Percentiles rank a stretch among this genome's conserved stretches.
Evolutionary conservation across 805 yeast species (phyloP).

Genomic region (Sugiyamaella chiloensis): DNA sequence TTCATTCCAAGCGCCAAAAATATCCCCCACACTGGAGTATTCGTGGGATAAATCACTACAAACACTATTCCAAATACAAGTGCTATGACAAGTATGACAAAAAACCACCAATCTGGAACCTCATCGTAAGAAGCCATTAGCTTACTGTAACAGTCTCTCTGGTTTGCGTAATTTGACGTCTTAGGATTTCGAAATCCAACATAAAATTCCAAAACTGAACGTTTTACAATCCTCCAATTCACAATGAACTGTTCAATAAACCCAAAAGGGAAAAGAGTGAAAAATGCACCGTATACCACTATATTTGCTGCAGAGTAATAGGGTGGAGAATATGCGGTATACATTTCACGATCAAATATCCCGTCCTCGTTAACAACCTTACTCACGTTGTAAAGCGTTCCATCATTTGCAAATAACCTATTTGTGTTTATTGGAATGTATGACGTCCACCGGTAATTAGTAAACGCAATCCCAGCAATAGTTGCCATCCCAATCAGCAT

Average conservation of each 20-base stretch:
- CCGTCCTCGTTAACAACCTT: slow-evolving; percentile 40
- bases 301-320: slow-evolving; percentile 53
- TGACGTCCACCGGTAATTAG: slow-evolving; percentile 57
- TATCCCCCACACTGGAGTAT: slow-evolving; percentile 49
- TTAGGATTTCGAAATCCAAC: slow-evolving; percentile 25
- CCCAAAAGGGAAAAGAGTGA: slow-evolving; percentile 55
- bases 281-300: slow-evolving; percentile 50
- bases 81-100: slow-evolving; percentile 44
- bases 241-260: slow-evolving; percentile 39
- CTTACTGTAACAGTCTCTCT: slow-evolving; percentile 21
- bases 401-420: slow-evolving; percentile 51
- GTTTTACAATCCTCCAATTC: slow-evolving; percentile 15
- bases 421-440: slow-evolving; percentile 60
- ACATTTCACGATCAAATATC: slow-evolving; percentile 45
- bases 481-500: slow-evolving; percentile 46
- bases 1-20: slow-evolving; percentile 55
- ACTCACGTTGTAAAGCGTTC: slow-evolving; percentile 46
- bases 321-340: slow-evolving; percentile 64
- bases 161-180: slow-evolving; percentile 27
- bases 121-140: slow-evolving; percentile 45
- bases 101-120: slow-evolving; percentile 74
- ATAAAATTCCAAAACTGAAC: slow-evolving; percentile 13
- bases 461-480: slow-evolving; percentile 40
- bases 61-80: slow-evolving; percentile 29
- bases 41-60: slow-evolving; percentile 25